Evolutionary conservation across 495 filamentous ascomycete species (phyloP).

Genomic region (Staphylotrichum tortipilum): DNA sequence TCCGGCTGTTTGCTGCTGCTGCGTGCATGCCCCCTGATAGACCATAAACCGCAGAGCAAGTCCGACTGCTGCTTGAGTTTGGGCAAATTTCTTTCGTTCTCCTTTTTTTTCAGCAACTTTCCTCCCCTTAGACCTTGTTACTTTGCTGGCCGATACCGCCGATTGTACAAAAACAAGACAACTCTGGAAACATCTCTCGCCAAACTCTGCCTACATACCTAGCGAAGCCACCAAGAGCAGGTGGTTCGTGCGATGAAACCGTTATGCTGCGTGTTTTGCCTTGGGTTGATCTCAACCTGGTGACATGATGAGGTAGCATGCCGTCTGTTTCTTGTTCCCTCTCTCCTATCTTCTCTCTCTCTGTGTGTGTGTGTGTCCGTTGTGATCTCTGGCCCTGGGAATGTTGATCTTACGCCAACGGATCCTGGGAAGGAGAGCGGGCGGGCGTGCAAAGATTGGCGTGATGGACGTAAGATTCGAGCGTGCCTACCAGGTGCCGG

Average conservation of each 20-base stretch:
- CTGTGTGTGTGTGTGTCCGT: too few species aligned
- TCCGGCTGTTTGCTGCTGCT: slow-evolving; percentile 7
- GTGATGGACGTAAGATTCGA: not conserved
- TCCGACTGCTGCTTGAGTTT: slow-evolving; percentile 8
- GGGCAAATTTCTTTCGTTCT: slow-evolving; percentile 1
- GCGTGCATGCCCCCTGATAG: slow-evolving; percentile 18
- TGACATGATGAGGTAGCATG: too few species aligned
- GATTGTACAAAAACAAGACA: slow-evolving; percentile 14
- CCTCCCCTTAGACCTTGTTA: slow-evolving; percentile 13
- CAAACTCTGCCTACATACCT: too few species aligned
- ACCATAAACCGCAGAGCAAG: slow-evolving; percentile 15
- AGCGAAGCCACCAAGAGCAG: too few species aligned
- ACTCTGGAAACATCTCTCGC: not conserved
- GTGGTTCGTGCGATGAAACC: too few species aligned
- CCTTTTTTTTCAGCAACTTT: not conserved
- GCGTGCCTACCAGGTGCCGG: not conserved
- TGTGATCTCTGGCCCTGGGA: not conserved
- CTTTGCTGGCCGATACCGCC: slow-evolving; percentile 3
- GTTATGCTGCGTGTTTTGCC: not conserved
- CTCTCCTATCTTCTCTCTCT: too few species aligned
- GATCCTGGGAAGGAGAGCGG: not conserved
- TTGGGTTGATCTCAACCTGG: too few species aligned
- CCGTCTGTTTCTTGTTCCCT: too few species aligned
- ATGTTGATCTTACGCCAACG: not conserved
- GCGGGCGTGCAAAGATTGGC: not conserved